Conservation (phyloP, 495 filamentous ascomycete species). For the Tetracladium setigerum region DNA sequence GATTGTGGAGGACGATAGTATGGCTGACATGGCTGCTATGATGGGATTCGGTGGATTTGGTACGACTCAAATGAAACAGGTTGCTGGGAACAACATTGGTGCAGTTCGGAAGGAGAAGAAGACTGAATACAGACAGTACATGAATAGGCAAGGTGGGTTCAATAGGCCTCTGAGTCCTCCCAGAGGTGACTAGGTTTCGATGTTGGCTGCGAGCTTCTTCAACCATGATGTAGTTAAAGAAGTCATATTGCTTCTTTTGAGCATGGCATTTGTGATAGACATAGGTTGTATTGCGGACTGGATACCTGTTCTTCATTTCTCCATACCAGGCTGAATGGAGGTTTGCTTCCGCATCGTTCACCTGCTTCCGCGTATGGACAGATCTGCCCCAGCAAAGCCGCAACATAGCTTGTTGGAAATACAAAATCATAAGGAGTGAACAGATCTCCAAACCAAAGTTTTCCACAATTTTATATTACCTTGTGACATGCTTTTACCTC, state of each 20-base stretch:
- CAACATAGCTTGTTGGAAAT: background rate
- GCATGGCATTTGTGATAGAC: too few species aligned
- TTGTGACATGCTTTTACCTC: background rate
- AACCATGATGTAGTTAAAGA: too few species aligned
- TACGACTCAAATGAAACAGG: slow-evolving; percentile 84
- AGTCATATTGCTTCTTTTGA: too few species aligned
- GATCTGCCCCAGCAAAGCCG: too few species aligned
- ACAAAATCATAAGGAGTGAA: background rate
- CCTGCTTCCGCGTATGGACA: too few species aligned
- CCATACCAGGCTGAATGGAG: too few species aligned
- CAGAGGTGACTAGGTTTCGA: slow-evolving; percentile 20
- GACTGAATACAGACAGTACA: slow-evolving; percentile 94
- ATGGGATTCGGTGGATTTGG: slow-evolving; percentile 87
- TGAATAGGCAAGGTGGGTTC: slow-evolving; percentile 96
- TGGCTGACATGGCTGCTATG: slow-evolving; percentile 68
- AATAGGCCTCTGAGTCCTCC: slow-evolving; percentile 72
- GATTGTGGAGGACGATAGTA: slow-evolving; percentile 52
- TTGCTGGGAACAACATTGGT: slow-evolving; percentile 81
- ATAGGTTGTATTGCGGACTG: too few species aligned
- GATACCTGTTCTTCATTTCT: too few species aligned
- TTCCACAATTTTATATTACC: background rate
- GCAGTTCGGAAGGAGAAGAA: slow-evolving; percentile 90
- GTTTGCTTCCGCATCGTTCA: too few species aligned
- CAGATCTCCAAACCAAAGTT: background rate
- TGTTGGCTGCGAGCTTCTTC: too few species aligned